Percentiles rank a stretch among this genome's conserved stretches.
These are phyloP conservation scores for Leccinum boreale DNA, from an alignment of 768 basidiomycete species.

Conservation along the genomic window DNA sequence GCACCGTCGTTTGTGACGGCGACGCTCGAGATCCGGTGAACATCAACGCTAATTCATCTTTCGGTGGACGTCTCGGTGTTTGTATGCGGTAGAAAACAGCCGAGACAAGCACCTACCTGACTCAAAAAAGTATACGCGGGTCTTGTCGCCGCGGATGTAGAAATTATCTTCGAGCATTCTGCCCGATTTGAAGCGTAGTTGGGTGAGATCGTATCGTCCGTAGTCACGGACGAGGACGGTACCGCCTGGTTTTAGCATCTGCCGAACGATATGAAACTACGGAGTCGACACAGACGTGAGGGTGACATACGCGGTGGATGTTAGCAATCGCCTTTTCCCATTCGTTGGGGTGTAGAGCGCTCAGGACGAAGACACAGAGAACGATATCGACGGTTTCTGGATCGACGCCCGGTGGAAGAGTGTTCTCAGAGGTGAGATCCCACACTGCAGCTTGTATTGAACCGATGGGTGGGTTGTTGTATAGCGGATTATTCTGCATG, in stretches of 20 bases:
- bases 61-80: background rate
- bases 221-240: constrained; percentile 87
- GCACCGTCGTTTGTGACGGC: constrained; percentile 28
- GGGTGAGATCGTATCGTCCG: constrained; percentile 91
- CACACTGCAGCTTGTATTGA: constrained; percentile 79
- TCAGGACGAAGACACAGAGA: constrained; percentile 91
- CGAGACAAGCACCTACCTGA: constrained; percentile 47
- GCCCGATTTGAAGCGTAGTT: constrained; percentile 86
- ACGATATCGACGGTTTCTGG: constrained; percentile 80
- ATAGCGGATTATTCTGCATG: constrained; percentile 66
- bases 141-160: constrained; percentile 96
- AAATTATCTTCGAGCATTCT: constrained; percentile 91
- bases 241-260: constrained; percentile 93
- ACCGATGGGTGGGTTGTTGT: constrained; percentile 63
- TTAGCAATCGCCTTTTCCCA: constrained; percentile 84
- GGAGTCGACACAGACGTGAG: background rate
- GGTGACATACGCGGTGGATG: constrained; percentile 58
- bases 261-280: background rate
- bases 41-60: constrained; percentile 76
- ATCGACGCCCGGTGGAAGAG: constrained; percentile 59
- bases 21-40: constrained; percentile 64
- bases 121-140: constrained; percentile 96
- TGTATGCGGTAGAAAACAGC: background rate
- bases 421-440: constrained; percentile 72
- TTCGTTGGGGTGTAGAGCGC: constrained; percentile 90